phyloP scores from a whole-genome alignment of 108 stramenopile genomes.

The Ochromonas danica region DNA sequence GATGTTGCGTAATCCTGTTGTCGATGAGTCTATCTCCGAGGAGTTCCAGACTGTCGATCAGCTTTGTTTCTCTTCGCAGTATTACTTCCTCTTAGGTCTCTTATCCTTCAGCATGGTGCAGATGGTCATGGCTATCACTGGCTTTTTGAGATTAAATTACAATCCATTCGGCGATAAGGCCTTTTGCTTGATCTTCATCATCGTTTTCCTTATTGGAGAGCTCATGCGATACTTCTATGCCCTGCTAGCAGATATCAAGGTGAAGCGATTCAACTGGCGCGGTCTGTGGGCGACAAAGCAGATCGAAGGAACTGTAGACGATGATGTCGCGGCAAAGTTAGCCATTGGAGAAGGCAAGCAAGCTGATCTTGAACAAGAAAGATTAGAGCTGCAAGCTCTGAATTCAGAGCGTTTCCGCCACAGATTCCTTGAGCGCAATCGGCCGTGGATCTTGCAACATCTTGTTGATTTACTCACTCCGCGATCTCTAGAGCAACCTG shows the following conservation, averaged over 20 bases:
- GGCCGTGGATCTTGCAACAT: slow-evolving; percentile 81
- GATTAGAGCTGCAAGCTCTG: slow-evolving; percentile 71
- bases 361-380: slow-evolving; percentile 74
- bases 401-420: slow-evolving; percentile 77
- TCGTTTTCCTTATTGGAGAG: slow-evolving; percentile 62
- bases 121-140: slow-evolving; percentile 67
- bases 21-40: slow-evolving; percentile 70
- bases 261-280: slow-evolving; percentile 63
- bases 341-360: slow-evolving; percentile 79
- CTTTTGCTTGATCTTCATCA: slow-evolving; percentile 61
- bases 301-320: slow-evolving; percentile 75
- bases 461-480: slow-evolving; percentile 77
- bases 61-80: slow-evolving; percentile 75
- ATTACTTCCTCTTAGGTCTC: slow-evolving; percentile 71
- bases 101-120: slow-evolving; percentile 68
- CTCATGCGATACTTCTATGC: slow-evolving; percentile 53
- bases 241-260: slow-evolving; percentile 51
- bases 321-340: slow-evolving; percentile 77
- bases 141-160: slow-evolving; percentile 67
- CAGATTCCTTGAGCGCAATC: slow-evolving; percentile 77
- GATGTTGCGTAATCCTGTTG: slow-evolving; percentile 59
- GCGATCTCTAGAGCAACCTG: slow-evolving; percentile 53
- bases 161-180: slow-evolving; percentile 71
- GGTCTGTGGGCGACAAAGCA: slow-evolving; percentile 71
- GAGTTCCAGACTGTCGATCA: slow-evolving; percentile 71